A percentile compares a stretch with the other conserved stretches of the same genome.
Evolutionary conservation across 108 stramenopile species (phyloP).

Genomic region (Skeletonema grethae): DNA sequence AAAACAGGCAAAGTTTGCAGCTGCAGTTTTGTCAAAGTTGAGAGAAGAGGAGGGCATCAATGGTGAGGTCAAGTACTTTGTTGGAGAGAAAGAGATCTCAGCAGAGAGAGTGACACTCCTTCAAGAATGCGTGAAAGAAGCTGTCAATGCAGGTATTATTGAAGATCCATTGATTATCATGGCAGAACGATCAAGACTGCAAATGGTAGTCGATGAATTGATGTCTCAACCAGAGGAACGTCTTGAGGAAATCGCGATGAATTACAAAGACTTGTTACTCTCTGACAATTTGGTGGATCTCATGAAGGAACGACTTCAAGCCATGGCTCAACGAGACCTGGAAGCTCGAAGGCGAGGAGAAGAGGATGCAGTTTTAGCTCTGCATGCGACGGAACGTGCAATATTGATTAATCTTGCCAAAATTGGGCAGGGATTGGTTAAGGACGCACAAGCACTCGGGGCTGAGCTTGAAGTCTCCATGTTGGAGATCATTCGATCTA

Average conservation of each 20-base stretch:
- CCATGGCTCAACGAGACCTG: conserved; percentile 74
- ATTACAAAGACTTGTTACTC: conserved; percentile 83
- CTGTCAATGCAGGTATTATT: conserved; percentile 72
- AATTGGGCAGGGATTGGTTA: conserved; percentile 72
- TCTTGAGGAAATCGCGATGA: conserved; percentile 68
- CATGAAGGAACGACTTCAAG: conserved; percentile 59
- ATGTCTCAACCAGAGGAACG: conserved; percentile 83
- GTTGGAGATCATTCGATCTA: conserved; percentile 82
- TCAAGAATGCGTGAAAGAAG: conserved; percentile 62
- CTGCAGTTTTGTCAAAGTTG: conserved; percentile 62
- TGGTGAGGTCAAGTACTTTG: conserved; percentile 48
- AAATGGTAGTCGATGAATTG: conserved; percentile 80
- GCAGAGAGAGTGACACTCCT: conserved; percentile 62
- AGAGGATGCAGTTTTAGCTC: conserved; percentile 45
- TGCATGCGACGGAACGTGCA: conserved; percentile 62
- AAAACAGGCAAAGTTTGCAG: conserved; percentile 81
- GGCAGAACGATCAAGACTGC: conserved; percentile 63
- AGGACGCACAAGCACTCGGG: conserved; percentile 79
- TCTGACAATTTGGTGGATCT: conserved; percentile 79
- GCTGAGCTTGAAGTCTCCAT: conserved; percentile 84
- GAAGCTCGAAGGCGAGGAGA: conserved; percentile 49
- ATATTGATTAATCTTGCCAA: conserved; percentile 72
- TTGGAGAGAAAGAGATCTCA: conserved; percentile 62
- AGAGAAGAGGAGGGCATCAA: conserved; percentile 40
- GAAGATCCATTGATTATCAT: conserved; percentile 63